Evolutionary conservation across 2,329 filamentous ascomycete genomes (phyloP), one percentile per base, ranked within the genome.

Genomic region (Penicillium sp.): DNA sequence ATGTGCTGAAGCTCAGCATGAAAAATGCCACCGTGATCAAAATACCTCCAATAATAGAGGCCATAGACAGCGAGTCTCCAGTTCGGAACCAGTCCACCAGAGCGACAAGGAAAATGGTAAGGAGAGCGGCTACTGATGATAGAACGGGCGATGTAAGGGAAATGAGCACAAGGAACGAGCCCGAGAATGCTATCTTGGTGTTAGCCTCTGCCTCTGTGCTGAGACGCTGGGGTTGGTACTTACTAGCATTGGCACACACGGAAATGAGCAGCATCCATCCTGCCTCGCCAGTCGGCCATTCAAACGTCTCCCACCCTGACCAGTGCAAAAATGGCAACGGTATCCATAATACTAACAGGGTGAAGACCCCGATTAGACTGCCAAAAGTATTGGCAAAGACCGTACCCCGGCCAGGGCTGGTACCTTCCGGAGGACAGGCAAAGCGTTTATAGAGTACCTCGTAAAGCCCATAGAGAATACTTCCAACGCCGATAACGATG

Each of bases 61-160:
- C 89, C 4, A 81, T 77, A 50, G 87, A 89, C 20, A 96, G 79
- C 0, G 89, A 85, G 65, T 88, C 82, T 48, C 93, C 90, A 0
- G 90, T 95, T 42, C 92, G 80, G 55, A 92, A 71, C 86, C 94
- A 95, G 74, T 99, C 94, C 53, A 90, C 90, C 31, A 97, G 79
- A 1, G 93, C 94, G 7, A 99, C 94, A 58, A 97, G 85, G 80
- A 99, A 97, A 63, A 99, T 99, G 22, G 94, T 99, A 45, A 99
- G 81, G 7, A 99, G 83, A 2, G 93, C 91, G 1, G 94, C 94
- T 11, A 99, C 94, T 18, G 89, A 95, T 56, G 89, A 93, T 5
- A 99, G 81, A 3, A 99, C 94, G 0, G 94, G 94, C 18, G 89
- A 93, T 0, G 94, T 99, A 29, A 99, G 82, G 16, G 88, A 92